Conservation (phyloP, 2,329 filamentous ascomycete species). For the Fusarium bulbicola region DNA sequence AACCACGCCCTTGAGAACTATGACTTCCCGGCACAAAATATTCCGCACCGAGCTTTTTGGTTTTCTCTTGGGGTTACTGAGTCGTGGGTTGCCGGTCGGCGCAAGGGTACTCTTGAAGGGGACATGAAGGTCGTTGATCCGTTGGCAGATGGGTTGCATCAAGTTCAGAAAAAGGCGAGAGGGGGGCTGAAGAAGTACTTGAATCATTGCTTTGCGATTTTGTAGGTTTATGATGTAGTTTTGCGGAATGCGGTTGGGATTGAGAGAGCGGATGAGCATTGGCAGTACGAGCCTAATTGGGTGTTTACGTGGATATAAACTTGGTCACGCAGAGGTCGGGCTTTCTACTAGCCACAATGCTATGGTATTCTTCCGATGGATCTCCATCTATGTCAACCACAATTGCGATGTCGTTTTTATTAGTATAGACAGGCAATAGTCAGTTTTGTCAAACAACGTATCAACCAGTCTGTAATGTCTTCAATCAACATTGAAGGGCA, state of each 20-base stretch:
- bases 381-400: no score
- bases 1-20: background rate
- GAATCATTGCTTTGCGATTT: constrained; percentile 9
- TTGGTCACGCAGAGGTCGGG: rapidly evolving
- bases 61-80: background rate
- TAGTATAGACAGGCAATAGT: no score
- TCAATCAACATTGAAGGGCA: no score
- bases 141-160: background rate
- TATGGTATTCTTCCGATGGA: rapidly evolving
- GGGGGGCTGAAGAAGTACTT: background rate
- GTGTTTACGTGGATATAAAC: rapidly evolving
- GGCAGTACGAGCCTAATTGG: background rate
- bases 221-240: constrained; percentile 2
- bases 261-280: rapidly evolving
- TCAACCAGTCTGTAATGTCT: no score
- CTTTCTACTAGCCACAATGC: no score
- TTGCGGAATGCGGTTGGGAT: background rate
- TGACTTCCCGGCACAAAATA: constrained; percentile 3
- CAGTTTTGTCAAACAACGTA: no score
- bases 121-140: background rate
- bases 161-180: background rate
- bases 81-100: background rate
- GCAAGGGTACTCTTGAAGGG: rapidly evolving
- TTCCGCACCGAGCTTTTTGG: constrained; percentile 12
- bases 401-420: rapidly evolving